Evolutionary conservation across 345 rosid genomes (phyloP), one percentile per base, ranked within the genome.

Genomic region (Euphorbia lathyris): DNA sequence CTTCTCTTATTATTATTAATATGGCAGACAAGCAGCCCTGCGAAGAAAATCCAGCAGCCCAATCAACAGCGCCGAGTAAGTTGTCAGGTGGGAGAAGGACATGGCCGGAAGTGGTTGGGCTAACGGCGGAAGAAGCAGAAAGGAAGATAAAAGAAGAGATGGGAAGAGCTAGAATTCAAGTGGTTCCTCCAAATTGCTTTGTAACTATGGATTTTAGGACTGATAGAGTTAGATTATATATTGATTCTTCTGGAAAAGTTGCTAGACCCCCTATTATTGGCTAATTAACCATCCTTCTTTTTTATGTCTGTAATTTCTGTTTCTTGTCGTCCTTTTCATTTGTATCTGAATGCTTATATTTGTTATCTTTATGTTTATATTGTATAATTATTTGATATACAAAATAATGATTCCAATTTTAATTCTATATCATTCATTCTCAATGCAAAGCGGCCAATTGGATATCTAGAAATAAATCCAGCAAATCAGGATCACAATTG

Each of bases 71-170:
- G 40, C 5, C 65, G 38, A 34, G 38, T 13, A 45, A 13, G 17
- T 1, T 11, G 17, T 17, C 71, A 27, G 57, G 43, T 8, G 8
- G 45, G 9, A 79, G 79, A 69, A 74, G 19, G 62, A 66, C 71
- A n/a, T 87, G 92, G 86, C 88, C 87, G 0, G 89, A 84, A 73
- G 63, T 85, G 47, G 85, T 83, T 13, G 92, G 87, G 10, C 55
- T 78, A 22, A 69, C 72, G 8, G 79, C 79, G 0, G 85, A 79
- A 13, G 90, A 79, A 80, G 86, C 85, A 5, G 82, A 83, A 65
- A 75, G 66, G 62, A 86, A 82, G 74, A 76, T 86, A 32, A 86
- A 84, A 64, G 79, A 86, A 70, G 83, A 82, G 13, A 75, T 67
- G 64, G 74, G 77, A 17, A 73, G 75, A 10, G 80, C 74, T 48